These are phyloP conservation scores for Vitis hybrid DNA, from an alignment of 177 flowering plant species.

Conservation along the genomic window DNA sequence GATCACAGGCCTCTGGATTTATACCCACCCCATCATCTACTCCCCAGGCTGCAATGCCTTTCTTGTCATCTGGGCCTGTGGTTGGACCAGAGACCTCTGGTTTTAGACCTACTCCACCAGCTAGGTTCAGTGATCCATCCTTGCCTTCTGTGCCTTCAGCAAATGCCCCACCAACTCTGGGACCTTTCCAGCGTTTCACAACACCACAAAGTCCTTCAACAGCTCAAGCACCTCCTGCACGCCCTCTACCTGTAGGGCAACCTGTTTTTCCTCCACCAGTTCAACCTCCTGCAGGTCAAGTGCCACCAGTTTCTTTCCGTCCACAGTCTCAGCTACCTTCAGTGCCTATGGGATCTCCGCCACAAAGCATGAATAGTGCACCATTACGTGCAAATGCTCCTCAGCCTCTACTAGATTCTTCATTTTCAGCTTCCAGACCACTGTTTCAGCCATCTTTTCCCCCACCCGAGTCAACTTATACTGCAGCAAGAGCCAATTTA, in stretches of 20 bases:
- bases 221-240: conserved; percentile 37
- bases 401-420: conserved; percentile 34
- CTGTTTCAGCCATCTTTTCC: conserved; percentile 31
- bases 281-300: conserved; percentile 40
- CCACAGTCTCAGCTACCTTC: conserved; percentile 47
- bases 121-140: conserved; percentile 47
- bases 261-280: conserved; percentile 26
- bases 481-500: conserved; percentile 18
- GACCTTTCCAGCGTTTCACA: conserved; percentile 46
- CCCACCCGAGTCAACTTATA: conserved; percentile 18
- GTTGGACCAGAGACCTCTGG: conserved; percentile 31
- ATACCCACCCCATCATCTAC: conserved; percentile 33
- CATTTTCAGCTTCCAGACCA: conserved; percentile 35
- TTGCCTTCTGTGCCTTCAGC: conserved; percentile 42
- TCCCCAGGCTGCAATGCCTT: conserved; percentile 28
- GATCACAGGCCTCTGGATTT: conserved; percentile 38
- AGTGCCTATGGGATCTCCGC: conserved; percentile 63
- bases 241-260: conserved; percentile 33
- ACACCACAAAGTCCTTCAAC: conserved; percentile 43
- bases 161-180: conserved; percentile 37
- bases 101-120: conserved; percentile 39
- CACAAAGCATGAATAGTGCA: conserved; percentile 26
- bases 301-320: conserved; percentile 33
- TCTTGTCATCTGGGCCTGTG: conserved; percentile 25
- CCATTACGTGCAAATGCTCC: conserved; percentile 33